Conservation (phyloP, 306 rosid species). For the Herpetospermum pedunculosum region DNA sequence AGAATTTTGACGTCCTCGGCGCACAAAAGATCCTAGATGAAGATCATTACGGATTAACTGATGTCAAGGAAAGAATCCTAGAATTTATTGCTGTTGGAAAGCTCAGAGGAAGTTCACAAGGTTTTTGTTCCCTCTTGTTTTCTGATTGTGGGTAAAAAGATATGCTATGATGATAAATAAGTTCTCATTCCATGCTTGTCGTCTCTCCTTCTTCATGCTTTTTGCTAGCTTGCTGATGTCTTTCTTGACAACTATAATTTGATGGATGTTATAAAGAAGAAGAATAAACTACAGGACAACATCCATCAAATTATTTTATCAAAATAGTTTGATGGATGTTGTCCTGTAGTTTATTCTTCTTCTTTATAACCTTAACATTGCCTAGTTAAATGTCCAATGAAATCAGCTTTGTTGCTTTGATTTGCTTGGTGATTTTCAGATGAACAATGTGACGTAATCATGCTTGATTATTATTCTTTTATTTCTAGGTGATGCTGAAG, state of each 20-base stretch:
- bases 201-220: background rate
- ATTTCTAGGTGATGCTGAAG: background rate
- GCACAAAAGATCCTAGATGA: constrained; percentile 94
- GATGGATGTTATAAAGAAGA: background rate
- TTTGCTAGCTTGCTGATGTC: background rate
- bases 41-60: constrained; percentile 93
- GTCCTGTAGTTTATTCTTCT: background rate
- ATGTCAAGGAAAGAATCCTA: constrained; percentile 93
- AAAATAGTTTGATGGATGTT: background rate
- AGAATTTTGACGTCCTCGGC: constrained; percentile 82
- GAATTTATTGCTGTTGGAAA: constrained; percentile 98
- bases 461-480: background rate
- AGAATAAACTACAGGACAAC: background rate
- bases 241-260: background rate
- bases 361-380: background rate
- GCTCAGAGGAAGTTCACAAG: constrained; percentile 93
- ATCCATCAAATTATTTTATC: background rate
- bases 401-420: background rate
- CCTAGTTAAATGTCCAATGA: background rate
- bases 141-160: background rate
- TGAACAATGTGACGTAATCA: background rate
- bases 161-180: background rate
- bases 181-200: background rate
- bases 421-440: background rate
- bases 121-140: constrained; percentile 22